Evolutionary conservation across 176 grass and related monocot species (phyloP), one percentile per base, ranked within the genome.

Genomic region (Ensete glaucum): DNA sequence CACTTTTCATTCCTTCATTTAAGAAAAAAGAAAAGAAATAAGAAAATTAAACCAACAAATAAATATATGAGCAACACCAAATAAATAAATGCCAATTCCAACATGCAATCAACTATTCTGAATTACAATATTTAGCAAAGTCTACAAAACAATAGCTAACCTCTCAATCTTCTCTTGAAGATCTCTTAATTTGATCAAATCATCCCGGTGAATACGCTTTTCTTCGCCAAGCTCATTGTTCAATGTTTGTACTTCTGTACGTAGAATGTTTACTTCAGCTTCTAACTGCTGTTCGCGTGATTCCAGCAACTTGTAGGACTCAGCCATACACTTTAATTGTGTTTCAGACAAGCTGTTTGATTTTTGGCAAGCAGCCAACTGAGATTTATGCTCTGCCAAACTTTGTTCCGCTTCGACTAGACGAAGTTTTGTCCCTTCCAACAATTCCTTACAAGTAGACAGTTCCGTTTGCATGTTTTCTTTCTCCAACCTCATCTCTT

Each of bases 1-100:
- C 66, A 85, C 81, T 67, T 88, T 76, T 91, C 86, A 9, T 76
- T 76, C 86, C 92, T 84, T 25, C 73, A 88, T 81, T 50, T 19
- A 51, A 62, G 17, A 48, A 62, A 22, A 53, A 78, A 67, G 2
- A 22, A 83, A 86, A 84, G 48, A 85, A 73, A 79, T 65, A 26
- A 83, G 49, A 82, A 80, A 78, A 68, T 54, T 49, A 11, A 0
- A 52, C 2, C 9, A 21, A 52, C 12, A 52, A 51, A 21, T 12
- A 4, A 8, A 53, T 21, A 72, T 22, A 43, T 43, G 6, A 43
- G 6, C 34, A 19, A 24, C 9, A 9, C 51, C 21, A 51, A 21
- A 49, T 16, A 52, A 21, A 21, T 29, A 68, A 34, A 9, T 15
- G 13, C 5, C 11, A 16, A 68, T 3, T 34, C 2, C 25, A 68